Evolutionary conservation across 495 filamentous ascomycete species (phyloP).

Genomic region (Penicillium paxilli): DNA sequence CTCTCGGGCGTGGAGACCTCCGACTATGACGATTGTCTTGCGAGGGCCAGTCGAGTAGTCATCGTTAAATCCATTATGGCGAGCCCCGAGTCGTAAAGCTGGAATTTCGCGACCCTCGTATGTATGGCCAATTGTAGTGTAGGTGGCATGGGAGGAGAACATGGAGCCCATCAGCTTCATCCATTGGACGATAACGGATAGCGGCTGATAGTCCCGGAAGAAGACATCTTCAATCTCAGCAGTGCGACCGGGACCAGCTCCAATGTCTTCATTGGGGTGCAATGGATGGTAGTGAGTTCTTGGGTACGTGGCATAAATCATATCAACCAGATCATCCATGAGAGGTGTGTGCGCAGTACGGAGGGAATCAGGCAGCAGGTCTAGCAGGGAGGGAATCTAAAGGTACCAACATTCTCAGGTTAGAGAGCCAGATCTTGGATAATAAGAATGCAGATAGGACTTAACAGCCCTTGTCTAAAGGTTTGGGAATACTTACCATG

Average conservation of each 20-base stretch:
- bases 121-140: conserved; percentile 74
- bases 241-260: conserved; percentile 32
- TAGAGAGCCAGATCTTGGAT: too few species aligned
- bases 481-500: too few species aligned
- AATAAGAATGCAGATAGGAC: too few species aligned
- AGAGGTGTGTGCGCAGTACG: conserved; percentile 70
- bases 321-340: conserved; percentile 78
- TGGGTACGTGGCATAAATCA: conserved; percentile 77
- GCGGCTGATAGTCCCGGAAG: conserved; percentile 83
- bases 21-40: conserved; percentile 80
- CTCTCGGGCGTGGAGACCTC: conserved; percentile 87
- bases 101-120: conserved; percentile 86
- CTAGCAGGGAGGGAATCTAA: conserved; percentile 78
- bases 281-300: conserved; percentile 24
- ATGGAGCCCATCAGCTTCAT: conserved; percentile 86
- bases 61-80: conserved; percentile 44
- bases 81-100: conserved; percentile 75
- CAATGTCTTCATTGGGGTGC: conserved; percentile 31
- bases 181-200: conserved; percentile 79
- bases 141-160: conserved; percentile 74
- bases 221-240: conserved; percentile 62
- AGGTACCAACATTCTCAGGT: too few species aligned
- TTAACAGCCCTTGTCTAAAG: too few species aligned
- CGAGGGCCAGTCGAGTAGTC: conserved; percentile 45
- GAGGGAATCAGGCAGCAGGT: conserved; percentile 73